Percentiles rank a stretch among this genome's conserved stretches.
Conservation (phyloP, 768 basidiomycete species). For the Termitomyces sp. region DNA sequence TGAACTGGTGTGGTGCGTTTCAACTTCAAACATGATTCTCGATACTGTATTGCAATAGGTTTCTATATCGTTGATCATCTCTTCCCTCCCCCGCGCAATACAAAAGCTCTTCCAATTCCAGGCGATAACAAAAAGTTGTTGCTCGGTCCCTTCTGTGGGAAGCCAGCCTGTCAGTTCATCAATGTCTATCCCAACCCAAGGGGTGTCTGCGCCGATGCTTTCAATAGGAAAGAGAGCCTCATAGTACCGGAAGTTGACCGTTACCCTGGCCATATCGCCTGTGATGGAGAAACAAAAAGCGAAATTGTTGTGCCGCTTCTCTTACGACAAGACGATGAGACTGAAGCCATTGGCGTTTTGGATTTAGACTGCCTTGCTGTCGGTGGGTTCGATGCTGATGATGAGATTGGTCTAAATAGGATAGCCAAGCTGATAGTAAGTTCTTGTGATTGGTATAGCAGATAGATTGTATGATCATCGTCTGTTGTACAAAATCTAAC, state of each 20-base stretch:
- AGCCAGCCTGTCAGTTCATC: conserved; percentile 88
- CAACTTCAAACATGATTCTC: neutral
- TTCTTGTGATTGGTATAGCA: conserved; percentile 61
- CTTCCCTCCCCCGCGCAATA: conserved; percentile 45
- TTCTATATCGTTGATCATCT: conserved; percentile 75
- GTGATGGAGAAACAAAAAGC: conserved; percentile 85
- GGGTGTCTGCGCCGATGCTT: conserved; percentile 89
- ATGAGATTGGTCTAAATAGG: conserved; percentile 68
- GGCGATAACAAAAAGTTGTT: conserved; percentile 37
- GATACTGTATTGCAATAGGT: conserved; percentile 39
- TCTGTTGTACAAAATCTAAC: conserved; percentile 10
- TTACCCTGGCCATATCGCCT: conserved; percentile 93
- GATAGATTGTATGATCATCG: neutral
- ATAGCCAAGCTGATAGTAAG: conserved; percentile 62
- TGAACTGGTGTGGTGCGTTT: conserved; percentile 90
- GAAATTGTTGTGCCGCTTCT: conserved; percentile 86
- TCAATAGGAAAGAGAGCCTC: conserved; percentile 45
- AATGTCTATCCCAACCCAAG: conserved; percentile 45
- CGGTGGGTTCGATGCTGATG: conserved; percentile 71
- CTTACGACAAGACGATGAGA: conserved; percentile 20
- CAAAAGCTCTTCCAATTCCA: conserved; percentile 7
- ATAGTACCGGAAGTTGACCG: conserved; percentile 73
- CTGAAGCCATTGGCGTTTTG: conserved; percentile 49
- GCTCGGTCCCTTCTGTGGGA: conserved; percentile 85
- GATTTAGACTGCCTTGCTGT: conserved; percentile 82